A percentile compares a stretch with the other conserved stretches of the same genome.
These are phyloP conservation scores for Leishmania lainsoni DNA, from an alignment of 208 protist species.

Conservation along the genomic window DNA sequence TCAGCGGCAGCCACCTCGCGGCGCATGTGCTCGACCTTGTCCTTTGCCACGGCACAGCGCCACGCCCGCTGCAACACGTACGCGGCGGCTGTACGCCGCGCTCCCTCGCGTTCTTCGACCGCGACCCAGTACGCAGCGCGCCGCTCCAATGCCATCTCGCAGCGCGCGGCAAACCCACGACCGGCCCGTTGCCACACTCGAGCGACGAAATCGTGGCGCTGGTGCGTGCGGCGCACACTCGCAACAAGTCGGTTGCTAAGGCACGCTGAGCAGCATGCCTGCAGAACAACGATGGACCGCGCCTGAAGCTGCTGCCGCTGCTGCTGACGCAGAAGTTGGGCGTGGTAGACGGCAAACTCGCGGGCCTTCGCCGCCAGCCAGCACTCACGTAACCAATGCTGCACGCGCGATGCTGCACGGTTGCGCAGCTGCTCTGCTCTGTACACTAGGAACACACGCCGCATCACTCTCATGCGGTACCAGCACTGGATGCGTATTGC, in stretches of 20 bases:
- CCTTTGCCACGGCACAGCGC: constrained; percentile 69
- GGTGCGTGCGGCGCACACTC: constrained; percentile 52
- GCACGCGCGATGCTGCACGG: constrained; percentile 54
- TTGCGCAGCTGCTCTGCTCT: constrained; percentile 44
- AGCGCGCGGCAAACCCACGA: constrained; percentile 51
- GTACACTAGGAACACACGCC: constrained; percentile 52
- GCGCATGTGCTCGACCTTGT: constrained; percentile 55
- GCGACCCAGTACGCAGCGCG: constrained; percentile 31
- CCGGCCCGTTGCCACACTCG: constrained; percentile 62
- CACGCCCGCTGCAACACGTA: constrained; percentile 81
- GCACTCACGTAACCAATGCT: constrained; percentile 55
- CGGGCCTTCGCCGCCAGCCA: constrained; percentile 56
- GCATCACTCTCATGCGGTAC: constrained; percentile 61
- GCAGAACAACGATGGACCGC: constrained; percentile 42
- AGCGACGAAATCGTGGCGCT: constrained; percentile 42
- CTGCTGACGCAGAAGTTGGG: constrained; percentile 49
- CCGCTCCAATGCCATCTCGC: constrained; percentile 40
- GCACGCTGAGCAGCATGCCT: constrained; percentile 47
- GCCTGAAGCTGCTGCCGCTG: constrained; percentile 49
- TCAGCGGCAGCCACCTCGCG: constrained; percentile 48
- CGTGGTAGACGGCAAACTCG: constrained; percentile 72
- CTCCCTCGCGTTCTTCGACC: constrained; percentile 33
- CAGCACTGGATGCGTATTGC: constrained; percentile 63
- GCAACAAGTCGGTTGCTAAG: constrained; percentile 52
- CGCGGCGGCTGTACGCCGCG: constrained; percentile 43